Evolutionary conservation across 768 basidiomycete genomes (phyloP).

Genomic region (Lactifluus volemus): DNA sequence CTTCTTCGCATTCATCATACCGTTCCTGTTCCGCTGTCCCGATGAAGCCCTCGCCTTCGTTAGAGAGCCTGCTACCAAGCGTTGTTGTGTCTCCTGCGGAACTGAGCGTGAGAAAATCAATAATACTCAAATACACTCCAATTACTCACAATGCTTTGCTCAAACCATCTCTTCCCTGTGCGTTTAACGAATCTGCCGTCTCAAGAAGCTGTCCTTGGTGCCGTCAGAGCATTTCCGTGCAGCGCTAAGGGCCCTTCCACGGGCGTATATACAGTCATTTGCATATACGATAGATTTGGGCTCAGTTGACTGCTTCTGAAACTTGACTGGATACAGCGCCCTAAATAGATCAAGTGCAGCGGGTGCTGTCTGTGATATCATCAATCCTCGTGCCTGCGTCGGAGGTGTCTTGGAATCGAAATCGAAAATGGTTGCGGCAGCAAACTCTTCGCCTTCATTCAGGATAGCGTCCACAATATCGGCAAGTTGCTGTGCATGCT

Average conservation of each 20-base stretch:
- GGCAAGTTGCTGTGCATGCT: constrained; percentile 10
- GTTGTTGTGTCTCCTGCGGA: constrained; percentile 41
- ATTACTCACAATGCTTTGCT: constrained; percentile 55
- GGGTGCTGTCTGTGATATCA: constrained; percentile 52
- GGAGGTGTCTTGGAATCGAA: constrained; percentile 20
- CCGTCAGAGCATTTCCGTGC: constrained; percentile 25
- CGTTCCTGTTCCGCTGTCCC: constrained; percentile 63
- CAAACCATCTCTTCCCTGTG: constrained; percentile 59
- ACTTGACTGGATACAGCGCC: constrained; percentile 65
- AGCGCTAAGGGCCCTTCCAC: constrained; percentile 14
- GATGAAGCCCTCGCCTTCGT: constrained; percentile 57
- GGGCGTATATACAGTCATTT: constrained; percentile 73
- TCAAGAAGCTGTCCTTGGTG: constrained; percentile 43
- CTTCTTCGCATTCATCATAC: constrained; percentile 69
- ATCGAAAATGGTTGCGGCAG: constrained; percentile 38
- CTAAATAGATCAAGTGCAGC: constrained; percentile 71
- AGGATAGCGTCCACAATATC: constrained; percentile 14
- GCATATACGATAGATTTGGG: constrained; percentile 58
- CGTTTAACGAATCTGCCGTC: constrained; percentile 39
- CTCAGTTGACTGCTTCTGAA: constrained; percentile 39
- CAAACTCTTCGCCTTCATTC: constrained; percentile 38
- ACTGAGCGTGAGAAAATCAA: not conserved
- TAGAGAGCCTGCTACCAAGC: constrained; percentile 37
- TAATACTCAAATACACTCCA: too few relatives aligned
- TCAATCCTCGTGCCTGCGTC: constrained; percentile 32